Evolutionary conservation across 2,329 filamentous ascomycete species (phyloP).

Genomic region (Harringtonia aguacate): DNA sequence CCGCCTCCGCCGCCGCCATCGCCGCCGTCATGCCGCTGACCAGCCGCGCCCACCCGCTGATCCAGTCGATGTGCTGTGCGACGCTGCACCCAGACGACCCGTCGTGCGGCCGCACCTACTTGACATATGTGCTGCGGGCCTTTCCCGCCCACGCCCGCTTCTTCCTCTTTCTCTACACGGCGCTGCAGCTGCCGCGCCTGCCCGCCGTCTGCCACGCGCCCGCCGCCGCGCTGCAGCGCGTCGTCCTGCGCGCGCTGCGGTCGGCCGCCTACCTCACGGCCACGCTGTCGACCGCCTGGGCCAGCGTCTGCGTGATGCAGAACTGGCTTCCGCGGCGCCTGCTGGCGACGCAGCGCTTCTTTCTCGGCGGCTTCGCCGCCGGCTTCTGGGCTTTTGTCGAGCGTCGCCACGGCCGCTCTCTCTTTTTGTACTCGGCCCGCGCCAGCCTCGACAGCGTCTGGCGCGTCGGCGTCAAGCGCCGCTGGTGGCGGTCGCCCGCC

Average conservation of each 20-base stretch:
- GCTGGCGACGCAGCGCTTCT: constrained; percentile 77
- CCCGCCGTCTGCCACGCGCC: constrained; percentile 60
- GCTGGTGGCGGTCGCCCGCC: constrained; percentile 85
- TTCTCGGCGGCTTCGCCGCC: constrained; percentile 75
- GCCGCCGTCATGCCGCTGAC: constrained; percentile 64
- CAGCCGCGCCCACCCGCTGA: constrained; percentile 75
- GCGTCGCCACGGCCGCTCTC: constrained; percentile 47
- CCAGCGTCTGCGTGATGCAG: constrained; percentile 81
- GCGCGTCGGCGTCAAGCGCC: constrained; percentile 87
- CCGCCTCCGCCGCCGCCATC: constrained; percentile 52
- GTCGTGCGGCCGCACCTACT: constrained; percentile 75
- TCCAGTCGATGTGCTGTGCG: constrained; percentile 77
- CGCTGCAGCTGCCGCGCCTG: constrained; percentile 59
- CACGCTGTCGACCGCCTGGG: constrained; percentile 81
- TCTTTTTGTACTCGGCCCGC: constrained; percentile 71
- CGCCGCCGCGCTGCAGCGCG: constrained; percentile 50
- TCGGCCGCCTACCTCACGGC: constrained; percentile 71
- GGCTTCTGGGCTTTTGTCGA: constrained; percentile 80
- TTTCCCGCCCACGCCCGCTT: constrained; percentile 72
- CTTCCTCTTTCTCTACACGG: constrained; percentile 64
- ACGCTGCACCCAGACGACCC: constrained; percentile 80
- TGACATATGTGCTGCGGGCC: constrained; percentile 76
- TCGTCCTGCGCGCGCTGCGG: constrained; percentile 60
- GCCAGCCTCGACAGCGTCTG: constrained; percentile 74
- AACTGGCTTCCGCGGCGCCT: constrained; percentile 61